Base-by-base conservation (phyloP, 2,329 filamentous ascomycete species). In the Colletotrichum sp. region DNA sequence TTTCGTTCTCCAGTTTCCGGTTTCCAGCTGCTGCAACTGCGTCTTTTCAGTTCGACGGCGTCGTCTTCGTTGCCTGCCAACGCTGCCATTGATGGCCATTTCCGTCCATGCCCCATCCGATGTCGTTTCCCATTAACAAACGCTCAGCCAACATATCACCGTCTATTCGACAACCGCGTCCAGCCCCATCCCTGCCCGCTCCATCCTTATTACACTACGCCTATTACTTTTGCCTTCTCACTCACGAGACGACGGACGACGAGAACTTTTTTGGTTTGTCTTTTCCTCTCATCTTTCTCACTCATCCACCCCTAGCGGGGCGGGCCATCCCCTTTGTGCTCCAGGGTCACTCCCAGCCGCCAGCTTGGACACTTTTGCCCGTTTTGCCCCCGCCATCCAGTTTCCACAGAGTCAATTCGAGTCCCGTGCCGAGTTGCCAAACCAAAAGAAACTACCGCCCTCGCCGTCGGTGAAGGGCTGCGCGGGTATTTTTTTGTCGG, bases 161-260 rank as follows among this genome's bases (percentile, higher is more conserved):
- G 24, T 62, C 28, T 52, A 67, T 75, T 75, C 62, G 72, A 71
- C 62, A 6, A 8, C 32, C 28, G n/a, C 72, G 49, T 28, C 15
- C 68, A 55, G 55, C 69, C n/a, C 30, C 36, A 67, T 59, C 72
- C 72, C 69, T 68, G 69, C 55, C 8, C 55, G 32, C 44, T 60
- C 60, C 32, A 28, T 71, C 49, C 13, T 65, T 59, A 66, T 8
- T 24, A 49, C 13, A 72, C 32, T 32, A 12, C n/a, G 28, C 39
- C 9, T 52, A 65, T 49, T 34, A 65, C 59, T 65, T 71, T 71
- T 74, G 67, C 72, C 72, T 74, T 74, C 67, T 71, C 30, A 74
- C 67, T 74, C 39, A 30, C 28, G 16, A 39, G 59, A 64, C 52
- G n/a, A 69, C 55, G 13, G 21, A 24, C 24, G 52, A 59, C 55